Conservation (phyloP, 1,284 basidiomycete genomes). For the Stereum hirsutum region DNA sequence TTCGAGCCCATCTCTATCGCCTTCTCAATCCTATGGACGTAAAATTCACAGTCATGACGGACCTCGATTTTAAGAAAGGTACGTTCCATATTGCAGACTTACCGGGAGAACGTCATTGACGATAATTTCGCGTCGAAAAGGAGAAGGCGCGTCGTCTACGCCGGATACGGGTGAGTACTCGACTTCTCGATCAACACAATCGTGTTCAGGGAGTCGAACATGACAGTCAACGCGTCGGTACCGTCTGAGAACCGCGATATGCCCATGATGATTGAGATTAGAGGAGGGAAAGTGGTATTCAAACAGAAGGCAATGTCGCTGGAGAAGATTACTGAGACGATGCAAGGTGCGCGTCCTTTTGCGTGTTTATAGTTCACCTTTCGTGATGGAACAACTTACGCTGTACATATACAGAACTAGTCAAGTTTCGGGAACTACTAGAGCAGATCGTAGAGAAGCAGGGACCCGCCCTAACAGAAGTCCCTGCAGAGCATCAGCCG, state of each 20-base stretch:
- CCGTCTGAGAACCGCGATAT: conserved; percentile 27
- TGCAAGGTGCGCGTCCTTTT: conserved; percentile 56
- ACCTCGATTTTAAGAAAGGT: no score
- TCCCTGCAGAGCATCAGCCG: conserved; percentile 63
- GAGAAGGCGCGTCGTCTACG: no score
- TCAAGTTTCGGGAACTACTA: conserved; percentile 64
- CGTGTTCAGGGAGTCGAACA: neutral
- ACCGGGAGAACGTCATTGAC: no score
- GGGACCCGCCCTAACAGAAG: conserved; percentile 35
- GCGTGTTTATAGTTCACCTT: neutral
- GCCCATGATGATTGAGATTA: conserved; percentile 46
- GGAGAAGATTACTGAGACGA: conserved; percentile 72
- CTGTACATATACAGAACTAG: conserved; percentile 41
- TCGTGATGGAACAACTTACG: neutral
- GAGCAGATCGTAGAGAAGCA: conserved; percentile 37
- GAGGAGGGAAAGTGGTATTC: conserved; percentile 68
- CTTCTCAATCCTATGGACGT: no score
- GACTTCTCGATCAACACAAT: no score
- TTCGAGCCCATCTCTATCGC: no score
- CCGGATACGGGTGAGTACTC: no score
- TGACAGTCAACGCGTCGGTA: conserved; percentile 2
- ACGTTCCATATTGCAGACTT: no score
- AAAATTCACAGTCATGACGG: no score
- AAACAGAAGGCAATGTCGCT: conserved; percentile 73
- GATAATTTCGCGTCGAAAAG: no score